Conservation (phyloP, 2,329 filamentous ascomycete species). For the Lachnellula occidentalis region DNA sequence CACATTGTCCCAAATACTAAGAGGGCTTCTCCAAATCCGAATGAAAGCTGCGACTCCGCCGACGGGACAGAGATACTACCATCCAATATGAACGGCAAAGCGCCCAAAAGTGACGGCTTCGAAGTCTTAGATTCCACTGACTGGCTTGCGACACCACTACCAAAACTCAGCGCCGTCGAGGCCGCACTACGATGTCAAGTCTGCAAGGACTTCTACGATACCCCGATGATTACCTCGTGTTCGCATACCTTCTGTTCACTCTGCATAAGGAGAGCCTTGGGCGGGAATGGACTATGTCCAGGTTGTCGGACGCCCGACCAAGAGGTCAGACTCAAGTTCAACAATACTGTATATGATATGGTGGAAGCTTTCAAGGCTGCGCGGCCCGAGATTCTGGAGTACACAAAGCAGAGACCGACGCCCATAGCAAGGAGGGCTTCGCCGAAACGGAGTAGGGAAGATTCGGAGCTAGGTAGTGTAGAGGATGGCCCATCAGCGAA, state of each 20-base stretch:
- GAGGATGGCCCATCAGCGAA: slow-evolving; percentile 37
- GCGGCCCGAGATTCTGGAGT: slow-evolving; percentile 54
- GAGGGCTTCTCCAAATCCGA: neutral
- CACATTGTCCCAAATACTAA: neutral
- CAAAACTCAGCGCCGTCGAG: slow-evolving; percentile 66
- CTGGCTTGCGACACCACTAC: slow-evolving; percentile 68
- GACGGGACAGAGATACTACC: slow-evolving; percentile 8
- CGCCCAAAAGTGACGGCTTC: slow-evolving; percentile 17
- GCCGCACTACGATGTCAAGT: slow-evolving; percentile 88
- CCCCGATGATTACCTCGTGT: slow-evolving; percentile 92
- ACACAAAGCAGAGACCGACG: slow-evolving; percentile 49
- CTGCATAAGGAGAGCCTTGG: slow-evolving; percentile 84
- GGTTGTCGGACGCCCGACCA: slow-evolving; percentile 75
- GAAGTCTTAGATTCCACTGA: slow-evolving; percentile 74
- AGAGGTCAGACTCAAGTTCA: slow-evolving; percentile 76
- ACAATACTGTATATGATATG: slow-evolving; percentile 79
- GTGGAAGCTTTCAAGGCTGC: slow-evolving; percentile 71
- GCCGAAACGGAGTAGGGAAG: slow-evolving; percentile 49
- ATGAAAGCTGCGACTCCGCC: neutral
- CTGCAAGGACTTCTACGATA: slow-evolving; percentile 95
- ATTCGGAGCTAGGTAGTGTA: slow-evolving; percentile 24
- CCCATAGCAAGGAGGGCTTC: slow-evolving; percentile 16
- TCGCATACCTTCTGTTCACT: slow-evolving; percentile 95
- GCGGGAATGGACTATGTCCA: slow-evolving; percentile 80
- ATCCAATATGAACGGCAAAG: neutral